Evolutionary conservation across 371 early-diverging fungal genomes (phyloP).

Genomic region (Mortierella polycephala): DNA sequence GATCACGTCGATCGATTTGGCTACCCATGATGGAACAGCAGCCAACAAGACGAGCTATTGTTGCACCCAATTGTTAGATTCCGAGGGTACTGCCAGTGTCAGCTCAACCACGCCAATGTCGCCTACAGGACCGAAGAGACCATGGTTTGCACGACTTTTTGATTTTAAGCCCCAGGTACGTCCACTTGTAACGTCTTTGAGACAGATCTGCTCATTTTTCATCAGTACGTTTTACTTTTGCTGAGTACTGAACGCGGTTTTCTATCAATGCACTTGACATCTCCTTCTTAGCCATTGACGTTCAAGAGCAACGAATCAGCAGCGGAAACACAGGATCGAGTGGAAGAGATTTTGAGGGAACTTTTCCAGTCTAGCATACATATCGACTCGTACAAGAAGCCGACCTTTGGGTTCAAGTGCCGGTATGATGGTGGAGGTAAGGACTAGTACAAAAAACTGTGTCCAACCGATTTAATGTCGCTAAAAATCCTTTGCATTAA

Average conservation of each 20-base stretch:
- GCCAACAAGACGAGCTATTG: background rate
- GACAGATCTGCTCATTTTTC: too few relatives aligned
- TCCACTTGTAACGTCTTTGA: background rate
- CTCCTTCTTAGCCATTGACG: conserved; percentile 18
- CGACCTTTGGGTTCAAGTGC: conserved; percentile 58
- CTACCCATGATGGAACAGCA: background rate
- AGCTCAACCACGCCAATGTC: conserved; percentile 12
- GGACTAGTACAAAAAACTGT: background rate
- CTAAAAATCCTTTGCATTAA: too few relatives aligned
- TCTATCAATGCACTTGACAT: background rate
- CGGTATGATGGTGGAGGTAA: conserved; percentile 58
- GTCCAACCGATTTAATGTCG: background rate
- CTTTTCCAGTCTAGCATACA: conserved; percentile 32
- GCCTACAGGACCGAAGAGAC: conserved; percentile 28
- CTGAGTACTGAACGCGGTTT: too few relatives aligned
- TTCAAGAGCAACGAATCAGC: conserved; percentile 38
- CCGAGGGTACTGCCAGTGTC: conserved; percentile 25
- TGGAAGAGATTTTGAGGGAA: conserved; percentile 27
- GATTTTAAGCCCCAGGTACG: conserved; percentile 53
- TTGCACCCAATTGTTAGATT: conserved; percentile 7
- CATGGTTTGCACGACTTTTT: conserved; percentile 51
- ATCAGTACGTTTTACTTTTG: background rate
- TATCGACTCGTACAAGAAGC: conserved; percentile 14
- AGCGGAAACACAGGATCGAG: conserved; percentile 41
- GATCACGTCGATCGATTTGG: background rate